Evolutionary conservation across 495 filamentous ascomycete species (phyloP).

Genomic region (Astrothelium macrocarpum): DNA sequence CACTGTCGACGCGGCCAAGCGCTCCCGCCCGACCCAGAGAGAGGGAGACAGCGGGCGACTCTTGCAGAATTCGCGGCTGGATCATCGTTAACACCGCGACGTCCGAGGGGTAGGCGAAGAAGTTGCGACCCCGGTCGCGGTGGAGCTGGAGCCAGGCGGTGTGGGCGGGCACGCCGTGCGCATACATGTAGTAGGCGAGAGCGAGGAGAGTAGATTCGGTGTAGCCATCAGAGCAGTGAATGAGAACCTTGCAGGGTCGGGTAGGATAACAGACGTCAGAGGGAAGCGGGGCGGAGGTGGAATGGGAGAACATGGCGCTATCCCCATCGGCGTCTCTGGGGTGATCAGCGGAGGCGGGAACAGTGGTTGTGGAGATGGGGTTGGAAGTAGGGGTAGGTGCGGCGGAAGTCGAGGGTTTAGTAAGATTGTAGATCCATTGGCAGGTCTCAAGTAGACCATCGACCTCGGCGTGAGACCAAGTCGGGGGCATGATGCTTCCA

Average conservation of each 20-base stretch:
- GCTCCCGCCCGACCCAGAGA: neutral
- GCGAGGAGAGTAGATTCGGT: constrained; percentile 84
- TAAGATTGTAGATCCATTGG: constrained; percentile 78
- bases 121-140: constrained; percentile 71
- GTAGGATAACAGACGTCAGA: constrained; percentile 6
- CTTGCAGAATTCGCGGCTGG: constrained; percentile 59
- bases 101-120: constrained; percentile 90
- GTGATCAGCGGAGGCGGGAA: neutral
- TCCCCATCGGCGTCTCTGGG: constrained; percentile 51
- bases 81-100: constrained; percentile 67
- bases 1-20: constrained; percentile 12
- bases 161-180: constrained; percentile 67
- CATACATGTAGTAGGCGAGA: constrained; percentile 85
- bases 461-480: constrained; percentile 65
- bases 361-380: neutral
- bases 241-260: constrained; percentile 54
- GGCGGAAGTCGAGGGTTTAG: constrained; percentile 52
- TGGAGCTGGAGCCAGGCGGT: constrained; percentile 84
- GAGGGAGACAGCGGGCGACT: constrained; percentile 25
- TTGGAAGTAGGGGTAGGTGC: constrained; percentile 10
- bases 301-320: constrained; percentile 27
- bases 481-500: constrained; percentile 74
- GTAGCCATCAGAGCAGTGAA: constrained; percentile 93
- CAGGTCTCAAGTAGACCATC: constrained; percentile 78
- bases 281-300: neutral